Conservation (phyloP, 1,284 basidiomycete species). For the Mycosarcoma mackinlayi region DNA sequence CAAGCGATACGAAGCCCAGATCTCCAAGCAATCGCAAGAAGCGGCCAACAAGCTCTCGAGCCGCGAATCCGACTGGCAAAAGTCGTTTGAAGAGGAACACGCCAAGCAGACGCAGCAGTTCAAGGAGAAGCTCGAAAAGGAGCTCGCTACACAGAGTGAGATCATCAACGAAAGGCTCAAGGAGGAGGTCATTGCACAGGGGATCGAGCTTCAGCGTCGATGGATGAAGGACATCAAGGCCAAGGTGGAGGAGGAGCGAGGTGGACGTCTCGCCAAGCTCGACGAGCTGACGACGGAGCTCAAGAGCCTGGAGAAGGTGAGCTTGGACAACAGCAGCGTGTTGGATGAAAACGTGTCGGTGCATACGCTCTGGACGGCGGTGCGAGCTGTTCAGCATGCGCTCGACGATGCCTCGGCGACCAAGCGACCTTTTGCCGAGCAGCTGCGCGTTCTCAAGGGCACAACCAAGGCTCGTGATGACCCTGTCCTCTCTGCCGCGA, state of each 20-base stretch:
- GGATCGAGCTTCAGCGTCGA: slow-evolving; percentile 93
- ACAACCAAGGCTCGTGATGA: slow-evolving; percentile 74
- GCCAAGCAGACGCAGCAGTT: slow-evolving; percentile 80
- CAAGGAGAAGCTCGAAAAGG: slow-evolving; percentile 84
- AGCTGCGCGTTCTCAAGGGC: slow-evolving; percentile 81
- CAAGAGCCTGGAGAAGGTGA: slow-evolving; percentile 88
- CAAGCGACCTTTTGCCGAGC: slow-evolving; percentile 85
- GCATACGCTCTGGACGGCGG: slow-evolving; percentile 74
- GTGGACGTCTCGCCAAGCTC: slow-evolving; percentile 91
- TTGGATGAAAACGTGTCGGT: slow-evolving; percentile 89
- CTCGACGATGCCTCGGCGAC: slow-evolving; percentile 74
- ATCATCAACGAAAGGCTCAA: slow-evolving; percentile 87
- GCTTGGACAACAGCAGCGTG: slow-evolving; percentile 87
- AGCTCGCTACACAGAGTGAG: slow-evolving; percentile 88
- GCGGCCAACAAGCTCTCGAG: slow-evolving; percentile 83
- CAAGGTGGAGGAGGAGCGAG: slow-evolving; percentile 94
- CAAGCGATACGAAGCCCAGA: slow-evolving; percentile 84
- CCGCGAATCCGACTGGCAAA: slow-evolving; percentile 87
- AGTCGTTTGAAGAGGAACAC: slow-evolving; percentile 83
- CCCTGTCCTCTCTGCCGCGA: slow-evolving; percentile 67
- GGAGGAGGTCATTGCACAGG: slow-evolving; percentile 94
- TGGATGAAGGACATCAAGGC: slow-evolving; percentile 97
- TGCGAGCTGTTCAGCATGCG: slow-evolving; percentile 68
- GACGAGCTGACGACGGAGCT: slow-evolving; percentile 90
- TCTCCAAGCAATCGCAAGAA: slow-evolving; percentile 84